Percentiles rank a stretch among this genome's conserved stretches.
phyloP scores from a whole-genome alignment of 2,329 filamentous ascomycete species.

The Plenodomus biglobosus region DNA sequence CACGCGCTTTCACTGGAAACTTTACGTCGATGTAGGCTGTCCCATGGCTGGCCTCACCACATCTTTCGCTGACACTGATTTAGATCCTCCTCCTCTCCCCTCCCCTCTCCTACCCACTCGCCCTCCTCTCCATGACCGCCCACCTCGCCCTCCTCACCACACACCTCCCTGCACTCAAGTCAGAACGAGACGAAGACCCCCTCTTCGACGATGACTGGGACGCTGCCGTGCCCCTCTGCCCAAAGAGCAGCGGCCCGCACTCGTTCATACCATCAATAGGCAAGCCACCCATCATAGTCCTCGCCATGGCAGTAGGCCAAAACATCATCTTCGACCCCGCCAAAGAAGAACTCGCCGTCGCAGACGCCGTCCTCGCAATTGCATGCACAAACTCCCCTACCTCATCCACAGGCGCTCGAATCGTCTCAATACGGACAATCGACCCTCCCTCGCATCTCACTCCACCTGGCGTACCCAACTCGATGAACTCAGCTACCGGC shows the following conservation, averaged over 20 bases:
- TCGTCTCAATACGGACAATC: conserved; percentile 52
- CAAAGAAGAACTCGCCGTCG: conserved; percentile 88
- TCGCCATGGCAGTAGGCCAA: conserved; percentile 81
- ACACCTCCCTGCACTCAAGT: conserved; percentile 79
- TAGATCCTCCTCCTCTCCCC: conserved; percentile 92
- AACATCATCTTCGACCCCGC: conserved; percentile 95
- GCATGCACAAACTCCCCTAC: conserved; percentile 60
- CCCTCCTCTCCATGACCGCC: conserved; percentile 86
- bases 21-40: conserved; percentile 83
- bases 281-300: conserved; percentile 82
- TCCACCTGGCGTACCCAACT: conserved; percentile 51
- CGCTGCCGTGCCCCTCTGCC: conserved; percentile 75
- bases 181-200: conserved; percentile 90
- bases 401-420: conserved; percentile 29
- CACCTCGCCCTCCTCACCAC: conserved; percentile 91
- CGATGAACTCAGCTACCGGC: conserved; percentile 50
- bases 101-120: conserved; percentile 87
- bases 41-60: neutral
- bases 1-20: conserved; percentile 88
- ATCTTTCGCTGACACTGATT: conserved; percentile 4
- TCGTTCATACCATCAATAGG: conserved; percentile 28
- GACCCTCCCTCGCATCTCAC: conserved; percentile 55
- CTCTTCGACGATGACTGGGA: conserved; percentile 99
- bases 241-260: conserved; percentile 45
- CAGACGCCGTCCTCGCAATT: conserved; percentile 83